Evolutionary conservation across 768 basidiomycete species (phyloP).

Genomic region (Coprinellus micaceus): DNA sequence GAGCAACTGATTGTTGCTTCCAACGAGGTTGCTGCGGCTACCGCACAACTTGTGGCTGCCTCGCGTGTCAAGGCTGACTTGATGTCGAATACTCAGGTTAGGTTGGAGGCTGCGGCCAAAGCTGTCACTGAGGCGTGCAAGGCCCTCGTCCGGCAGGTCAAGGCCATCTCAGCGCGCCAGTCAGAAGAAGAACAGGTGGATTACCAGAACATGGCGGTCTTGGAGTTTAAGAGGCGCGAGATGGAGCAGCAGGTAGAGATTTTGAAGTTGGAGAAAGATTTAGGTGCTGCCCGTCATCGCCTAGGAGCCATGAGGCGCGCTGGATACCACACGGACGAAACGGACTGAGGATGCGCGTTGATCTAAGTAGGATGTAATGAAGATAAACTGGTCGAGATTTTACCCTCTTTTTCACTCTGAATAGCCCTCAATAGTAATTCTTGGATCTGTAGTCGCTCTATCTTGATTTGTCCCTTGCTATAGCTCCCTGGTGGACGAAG

Average conservation of each 20-base stretch:
- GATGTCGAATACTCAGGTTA: constrained; percentile 98
- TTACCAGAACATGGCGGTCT: constrained; percentile 87
- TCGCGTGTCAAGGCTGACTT: constrained; percentile 97
- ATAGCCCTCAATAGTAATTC: not conserved
- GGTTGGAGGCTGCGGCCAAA: constrained; percentile 92
- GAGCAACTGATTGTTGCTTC: constrained; percentile 99
- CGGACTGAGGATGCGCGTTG: constrained; percentile 43
- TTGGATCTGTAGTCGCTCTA: too few relatives aligned
- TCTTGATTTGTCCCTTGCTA: too few relatives aligned
- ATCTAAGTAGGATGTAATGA: too few relatives aligned
- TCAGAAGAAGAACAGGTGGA: constrained; percentile 74
- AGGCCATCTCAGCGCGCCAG: constrained; percentile 86
- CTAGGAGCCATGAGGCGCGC: constrained; percentile 84
- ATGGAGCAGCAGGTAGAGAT: constrained; percentile 99
- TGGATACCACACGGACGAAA: constrained; percentile 86
- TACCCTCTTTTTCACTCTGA: not conserved
- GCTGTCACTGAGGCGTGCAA: constrained; percentile 97
- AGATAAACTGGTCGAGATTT: not conserved
- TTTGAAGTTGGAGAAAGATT: constrained; percentile 90
- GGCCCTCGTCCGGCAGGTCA: constrained; percentile 94
- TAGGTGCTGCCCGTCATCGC: constrained; percentile 80
- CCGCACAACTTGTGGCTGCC: constrained; percentile 97
- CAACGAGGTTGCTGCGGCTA: constrained; percentile 95
- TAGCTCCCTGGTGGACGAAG: too few relatives aligned
- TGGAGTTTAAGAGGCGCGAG: constrained; percentile 96